Percentiles rank a stretch among this genome's conserved stretches.
phyloP scores from a whole-genome alignment of 345 rosid species.

The Trapa incisa region DNA sequence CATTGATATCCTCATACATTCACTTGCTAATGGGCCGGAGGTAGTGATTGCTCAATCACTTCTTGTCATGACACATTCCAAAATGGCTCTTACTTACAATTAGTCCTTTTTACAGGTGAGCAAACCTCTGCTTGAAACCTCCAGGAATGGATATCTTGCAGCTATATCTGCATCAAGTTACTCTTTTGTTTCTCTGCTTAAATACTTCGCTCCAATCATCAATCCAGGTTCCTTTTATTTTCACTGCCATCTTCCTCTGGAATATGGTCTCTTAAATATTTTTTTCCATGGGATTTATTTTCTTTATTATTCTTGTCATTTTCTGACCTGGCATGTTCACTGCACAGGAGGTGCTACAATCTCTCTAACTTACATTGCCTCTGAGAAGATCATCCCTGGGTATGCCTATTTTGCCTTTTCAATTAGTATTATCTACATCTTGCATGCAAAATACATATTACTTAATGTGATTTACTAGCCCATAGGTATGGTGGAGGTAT shows the following conservation, averaged over 20 bases:
- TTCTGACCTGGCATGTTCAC: constrained; percentile 8
- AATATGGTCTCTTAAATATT: neutral
- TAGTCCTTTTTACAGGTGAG: constrained; percentile 17
- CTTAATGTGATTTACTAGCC: neutral
- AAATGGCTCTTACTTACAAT: neutral
- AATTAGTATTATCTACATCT: neutral
- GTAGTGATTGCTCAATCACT: constrained; percentile 13
- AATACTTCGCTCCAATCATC: constrained; percentile 36
- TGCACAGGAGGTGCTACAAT: constrained; percentile 45
- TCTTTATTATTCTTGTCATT: neutral
- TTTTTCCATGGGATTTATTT: neutral
- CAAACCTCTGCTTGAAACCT: constrained; percentile 33
- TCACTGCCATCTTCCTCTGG: neutral
- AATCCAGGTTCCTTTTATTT: constrained; percentile 25
- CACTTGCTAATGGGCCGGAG: constrained; percentile 71
- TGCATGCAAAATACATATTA: neutral
- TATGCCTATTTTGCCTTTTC: constrained; percentile 7
- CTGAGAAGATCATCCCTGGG: constrained; percentile 47
- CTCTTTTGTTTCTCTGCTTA: constrained; percentile 33
- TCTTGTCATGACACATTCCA: neutral
- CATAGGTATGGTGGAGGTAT: constrained; percentile 57
- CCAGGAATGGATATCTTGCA: constrained; percentile 35
- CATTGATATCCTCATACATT: constrained; percentile 57
- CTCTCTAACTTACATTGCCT: constrained; percentile 49
- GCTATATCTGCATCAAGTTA: constrained; percentile 44